A percentile compares a stretch with the other conserved stretches of the same genome.
Evolutionary conservation across 352 stramenopile genomes (phyloP).

Genomic region (Globisporangium irregulare): DNA sequence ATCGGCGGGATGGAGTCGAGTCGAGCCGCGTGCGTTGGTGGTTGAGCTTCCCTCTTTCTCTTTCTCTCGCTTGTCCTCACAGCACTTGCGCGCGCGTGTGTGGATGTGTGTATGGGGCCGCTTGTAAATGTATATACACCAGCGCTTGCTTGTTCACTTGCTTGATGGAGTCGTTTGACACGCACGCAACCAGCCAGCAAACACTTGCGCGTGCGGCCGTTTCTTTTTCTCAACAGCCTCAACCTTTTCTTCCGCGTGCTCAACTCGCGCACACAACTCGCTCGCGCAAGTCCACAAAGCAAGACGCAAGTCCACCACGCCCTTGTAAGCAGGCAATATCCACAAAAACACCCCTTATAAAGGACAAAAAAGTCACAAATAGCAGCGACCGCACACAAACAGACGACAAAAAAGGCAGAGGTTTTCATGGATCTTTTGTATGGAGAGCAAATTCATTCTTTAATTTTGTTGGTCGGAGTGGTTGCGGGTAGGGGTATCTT

Average conservation of each 20-base stretch:
- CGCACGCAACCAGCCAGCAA: not conserved
- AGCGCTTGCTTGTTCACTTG: not conserved
- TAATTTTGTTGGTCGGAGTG: not conserved
- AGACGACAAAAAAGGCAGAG: not conserved
- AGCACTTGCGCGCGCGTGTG: not conserved
- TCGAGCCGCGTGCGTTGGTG: not conserved
- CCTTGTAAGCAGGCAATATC: not conserved
- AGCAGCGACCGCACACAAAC: not conserved
- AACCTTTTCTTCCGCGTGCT: not conserved
- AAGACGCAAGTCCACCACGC: not conserved
- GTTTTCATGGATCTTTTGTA: not conserved
- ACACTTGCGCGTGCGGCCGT: not conserved
- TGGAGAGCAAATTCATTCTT: not conserved
- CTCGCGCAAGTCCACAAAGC: not conserved
- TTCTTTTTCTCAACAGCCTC: not conserved
- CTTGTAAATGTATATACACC: not conserved
- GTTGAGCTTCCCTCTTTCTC: not conserved
- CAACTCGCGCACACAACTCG: not conserved
- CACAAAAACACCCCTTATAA: not conserved
- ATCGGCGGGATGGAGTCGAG: not conserved
- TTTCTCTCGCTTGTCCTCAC: not conserved
- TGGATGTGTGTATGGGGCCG: not conserved
- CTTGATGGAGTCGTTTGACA: constrained; percentile 1
- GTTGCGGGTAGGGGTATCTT: not conserved
- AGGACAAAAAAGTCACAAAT: not conserved